These are phyloP conservation scores for Kwoniella shandongensis DNA, from an alignment of 768 basidiomycete species.

Conservation along the genomic window DNA sequence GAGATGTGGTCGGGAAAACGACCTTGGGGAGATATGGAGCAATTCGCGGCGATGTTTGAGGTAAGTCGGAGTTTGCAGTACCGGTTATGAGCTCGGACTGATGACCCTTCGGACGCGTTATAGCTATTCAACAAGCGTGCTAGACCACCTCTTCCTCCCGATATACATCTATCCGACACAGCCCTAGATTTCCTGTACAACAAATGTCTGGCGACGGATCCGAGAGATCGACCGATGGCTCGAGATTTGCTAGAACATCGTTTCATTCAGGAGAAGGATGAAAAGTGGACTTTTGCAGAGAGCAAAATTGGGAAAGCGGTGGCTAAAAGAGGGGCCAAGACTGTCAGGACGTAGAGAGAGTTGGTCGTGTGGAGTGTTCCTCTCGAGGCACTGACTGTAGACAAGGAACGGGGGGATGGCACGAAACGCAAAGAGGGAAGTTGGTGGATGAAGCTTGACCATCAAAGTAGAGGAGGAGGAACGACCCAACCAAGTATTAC, in stretches of 20 bases:
- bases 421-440: no score
- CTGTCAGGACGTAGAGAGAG: background rate
- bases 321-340: constrained; percentile 29
- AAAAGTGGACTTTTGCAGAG: constrained; percentile 45
- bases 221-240: constrained; percentile 76
- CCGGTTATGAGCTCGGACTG: background rate
- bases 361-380: no score
- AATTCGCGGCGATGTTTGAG: constrained; percentile 93
- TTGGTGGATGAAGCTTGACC: no score
- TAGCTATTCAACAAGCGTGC: constrained; percentile 81
- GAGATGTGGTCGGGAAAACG: constrained; percentile 99
- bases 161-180: constrained; percentile 69
- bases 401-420: no score
- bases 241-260: constrained; percentile 74
- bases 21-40: constrained; percentile 83
- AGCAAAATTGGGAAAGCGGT: constrained; percentile 50
- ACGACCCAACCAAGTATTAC: no score
- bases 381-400: no score
- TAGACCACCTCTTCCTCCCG: constrained; percentile 84
- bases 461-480: no score
- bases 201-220: constrained; percentile 87
- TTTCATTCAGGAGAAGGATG: constrained; percentile 55
- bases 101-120: background rate
- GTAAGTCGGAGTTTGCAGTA: constrained; percentile 56
- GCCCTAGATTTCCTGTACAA: constrained; percentile 78